Evolutionary conservation across 768 basidiomycete genomes (phyloP).

Genomic region (Scleroderma bovista): DNA sequence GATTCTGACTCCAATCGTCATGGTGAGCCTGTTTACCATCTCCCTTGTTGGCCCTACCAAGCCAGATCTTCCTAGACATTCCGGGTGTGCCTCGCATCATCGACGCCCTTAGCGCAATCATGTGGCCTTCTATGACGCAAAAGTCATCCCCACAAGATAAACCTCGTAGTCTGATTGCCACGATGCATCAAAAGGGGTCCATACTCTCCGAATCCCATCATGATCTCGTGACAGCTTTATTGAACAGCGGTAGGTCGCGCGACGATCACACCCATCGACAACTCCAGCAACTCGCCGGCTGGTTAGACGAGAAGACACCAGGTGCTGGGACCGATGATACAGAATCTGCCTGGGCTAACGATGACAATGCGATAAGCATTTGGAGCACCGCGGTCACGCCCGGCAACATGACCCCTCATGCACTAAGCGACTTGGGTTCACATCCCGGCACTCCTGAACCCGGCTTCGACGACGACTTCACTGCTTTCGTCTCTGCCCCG

Average conservation of each 20-base stretch:
- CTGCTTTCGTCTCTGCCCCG: conserved; percentile 62
- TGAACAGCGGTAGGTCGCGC: conserved; percentile 15
- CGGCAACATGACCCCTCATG: conserved; percentile 20
- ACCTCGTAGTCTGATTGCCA: not conserved
- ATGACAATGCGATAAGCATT: conserved; percentile 25
- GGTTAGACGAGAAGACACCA: conserved; percentile 47
- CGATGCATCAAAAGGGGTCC: not conserved
- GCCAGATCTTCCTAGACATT: conserved; percentile 48
- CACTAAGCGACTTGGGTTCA: conserved; percentile 16
- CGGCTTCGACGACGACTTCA: conserved; percentile 80
- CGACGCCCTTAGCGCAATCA: too few species aligned
- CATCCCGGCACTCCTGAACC: conserved; percentile 28
- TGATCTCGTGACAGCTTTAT: conserved; percentile 13
- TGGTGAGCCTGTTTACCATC: conserved; percentile 8
- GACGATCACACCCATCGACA: conserved; percentile 39
- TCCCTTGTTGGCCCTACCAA: not conserved
- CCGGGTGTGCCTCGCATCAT: conserved; percentile 60
- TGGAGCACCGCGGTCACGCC: conserved; percentile 36
- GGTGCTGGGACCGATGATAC: conserved; percentile 4
- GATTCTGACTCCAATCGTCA: conserved; percentile 11
- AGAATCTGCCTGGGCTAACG: conserved; percentile 13
- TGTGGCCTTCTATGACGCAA: too few species aligned
- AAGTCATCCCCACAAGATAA: not conserved
- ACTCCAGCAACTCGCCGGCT: conserved; percentile 54
- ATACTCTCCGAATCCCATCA: conserved; percentile 14